Conservation (phyloP, 2,329 filamentous ascomycete genomes). For the Aureobasidium sp. region DNA sequence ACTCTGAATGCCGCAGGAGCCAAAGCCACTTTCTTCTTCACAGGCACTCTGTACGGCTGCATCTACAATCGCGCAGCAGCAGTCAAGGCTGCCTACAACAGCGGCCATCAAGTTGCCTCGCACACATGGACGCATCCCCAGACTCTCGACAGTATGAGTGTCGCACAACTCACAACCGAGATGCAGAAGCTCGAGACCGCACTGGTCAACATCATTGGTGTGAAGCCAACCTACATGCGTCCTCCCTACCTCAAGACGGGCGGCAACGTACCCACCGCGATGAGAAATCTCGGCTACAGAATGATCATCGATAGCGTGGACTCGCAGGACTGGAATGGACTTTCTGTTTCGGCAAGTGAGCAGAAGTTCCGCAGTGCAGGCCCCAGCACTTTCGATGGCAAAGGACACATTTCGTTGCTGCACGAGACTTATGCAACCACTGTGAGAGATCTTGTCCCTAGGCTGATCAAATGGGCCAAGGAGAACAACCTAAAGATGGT, state of each 20-base stretch:
- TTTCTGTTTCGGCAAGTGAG: neutral
- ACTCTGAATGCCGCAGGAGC: conserved; percentile 57
- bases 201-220: conserved; percentile 12
- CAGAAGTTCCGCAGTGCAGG: neutral
- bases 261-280: conserved; percentile 5
- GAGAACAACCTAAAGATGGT: conserved; percentile 12
- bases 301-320: conserved; percentile 13
- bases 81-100: conserved; percentile 1
- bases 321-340: conserved; percentile 12
- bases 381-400: neutral
- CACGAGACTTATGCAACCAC: conserved; percentile 2
- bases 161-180: neutral
- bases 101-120: conserved; percentile 13
- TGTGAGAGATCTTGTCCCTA: neutral
- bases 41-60: conserved; percentile 45
- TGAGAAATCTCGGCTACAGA: conserved; percentile 11
- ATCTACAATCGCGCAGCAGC: conserved; percentile 3
- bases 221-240: conserved; percentile 14
- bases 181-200: conserved; percentile 9
- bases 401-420: conserved; percentile 1
- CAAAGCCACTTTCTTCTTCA: conserved; percentile 80
- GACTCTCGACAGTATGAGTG: neutral
- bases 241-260: conserved; percentile 13
- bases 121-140: conserved; percentile 13
- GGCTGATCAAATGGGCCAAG: conserved; percentile 14